Percentiles rank a stretch among this genome's conserved stretches.
Conservation (phyloP, 2,329 filamentous ascomycete species). For the Chaetomiaceae sp. region DNA sequence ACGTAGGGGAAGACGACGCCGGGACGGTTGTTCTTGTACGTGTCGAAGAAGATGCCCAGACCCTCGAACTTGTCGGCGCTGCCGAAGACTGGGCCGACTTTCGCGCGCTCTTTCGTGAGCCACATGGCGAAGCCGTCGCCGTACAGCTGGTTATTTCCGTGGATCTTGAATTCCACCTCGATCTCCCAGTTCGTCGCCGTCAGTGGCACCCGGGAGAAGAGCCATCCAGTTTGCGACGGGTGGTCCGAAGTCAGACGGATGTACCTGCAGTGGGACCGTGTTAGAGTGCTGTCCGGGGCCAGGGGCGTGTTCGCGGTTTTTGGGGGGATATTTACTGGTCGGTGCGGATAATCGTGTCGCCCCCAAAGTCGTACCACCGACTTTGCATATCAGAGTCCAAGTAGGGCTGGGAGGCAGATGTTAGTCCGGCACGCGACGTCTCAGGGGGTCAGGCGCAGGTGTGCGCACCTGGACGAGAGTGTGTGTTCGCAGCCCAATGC, state of each 20-base stretch:
- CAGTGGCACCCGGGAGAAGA: conserved; percentile 88
- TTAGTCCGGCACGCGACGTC: conserved; percentile 13
- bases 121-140: conserved; percentile 97
- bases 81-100: conserved; percentile 80
- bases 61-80: conserved; percentile 86
- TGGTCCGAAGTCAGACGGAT: conserved; percentile 88
- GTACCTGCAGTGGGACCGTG: conserved; percentile 54
- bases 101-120: conserved; percentile 88
- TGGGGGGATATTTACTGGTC: conserved; percentile 51
- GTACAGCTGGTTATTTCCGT: conserved; percentile 82
- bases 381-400: conserved; percentile 97
- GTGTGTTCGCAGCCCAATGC: conserved; percentile 73
- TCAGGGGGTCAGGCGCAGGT: neutral
- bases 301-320: neutral
- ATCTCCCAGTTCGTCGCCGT: conserved; percentile 99
- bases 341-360: conserved; percentile 78
- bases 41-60: conserved; percentile 92
- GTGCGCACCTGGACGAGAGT: conserved; percentile 67
- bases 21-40: conserved; percentile 98
- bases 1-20: conserved; percentile 95
- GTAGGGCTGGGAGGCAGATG: conserved; percentile 62
- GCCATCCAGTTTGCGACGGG: conserved; percentile 85
- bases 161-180: conserved; percentile 91
- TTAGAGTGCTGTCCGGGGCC: conserved; percentile 20
- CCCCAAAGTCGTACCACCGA: conserved; percentile 98